Conservation (phyloP, 2,329 filamentous ascomycete genomes). For the Epichloe coenophiala region DNA sequence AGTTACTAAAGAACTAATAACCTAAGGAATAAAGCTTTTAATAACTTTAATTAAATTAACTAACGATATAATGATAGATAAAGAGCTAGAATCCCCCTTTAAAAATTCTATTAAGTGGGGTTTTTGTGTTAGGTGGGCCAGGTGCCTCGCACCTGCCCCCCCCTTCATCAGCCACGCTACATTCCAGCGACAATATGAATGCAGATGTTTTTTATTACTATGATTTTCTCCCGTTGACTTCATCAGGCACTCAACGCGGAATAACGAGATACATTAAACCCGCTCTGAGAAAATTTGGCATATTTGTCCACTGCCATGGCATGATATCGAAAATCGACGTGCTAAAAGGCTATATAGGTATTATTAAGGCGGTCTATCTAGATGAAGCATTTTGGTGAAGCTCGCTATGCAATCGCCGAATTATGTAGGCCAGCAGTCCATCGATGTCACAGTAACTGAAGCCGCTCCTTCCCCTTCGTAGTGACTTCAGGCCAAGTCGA, state of each 20-base stretch:
- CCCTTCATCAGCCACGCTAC: not conserved
- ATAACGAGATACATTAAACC: not conserved
- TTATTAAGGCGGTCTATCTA: constrained; percentile 4
- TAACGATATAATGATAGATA: no score
- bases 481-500: not conserved
- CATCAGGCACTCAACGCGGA: not conserved
- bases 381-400: not conserved
- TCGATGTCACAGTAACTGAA: not conserved
- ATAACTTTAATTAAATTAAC: no score
- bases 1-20: no score
- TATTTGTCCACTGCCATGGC: not conserved
- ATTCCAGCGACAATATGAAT: not conserved
- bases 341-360: not conserved
- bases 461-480: not conserved
- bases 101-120: no score
- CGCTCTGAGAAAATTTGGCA: not conserved
- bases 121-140: no score
- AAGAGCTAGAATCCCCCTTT: no score
- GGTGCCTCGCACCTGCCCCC: no score
- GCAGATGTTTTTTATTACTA: not conserved
- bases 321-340: not conserved
- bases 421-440: not conserved
- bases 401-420: constrained; percentile 6
- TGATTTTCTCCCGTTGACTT: not conserved
- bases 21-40: no score